Percentiles rank a stretch among this genome's conserved stretches.
phyloP scores from a whole-genome alignment of 2,329 filamentous ascomycete species.

The Acrodontium crateriforme region DNA sequence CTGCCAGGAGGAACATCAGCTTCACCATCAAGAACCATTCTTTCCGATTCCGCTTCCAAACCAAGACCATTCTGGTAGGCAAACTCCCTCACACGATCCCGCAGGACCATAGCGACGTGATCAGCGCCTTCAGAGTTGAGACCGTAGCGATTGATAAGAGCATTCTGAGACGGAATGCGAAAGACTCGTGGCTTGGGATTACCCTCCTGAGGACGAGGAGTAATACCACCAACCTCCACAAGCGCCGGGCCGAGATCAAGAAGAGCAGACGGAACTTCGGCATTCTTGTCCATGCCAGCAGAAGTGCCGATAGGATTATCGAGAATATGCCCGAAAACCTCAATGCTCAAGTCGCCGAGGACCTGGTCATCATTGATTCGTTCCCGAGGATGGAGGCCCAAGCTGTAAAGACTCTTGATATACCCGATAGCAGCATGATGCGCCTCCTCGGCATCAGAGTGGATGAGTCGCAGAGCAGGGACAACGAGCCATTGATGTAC shows the following conservation, averaged over 20 bases:
- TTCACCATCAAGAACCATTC: conserved; percentile 61
- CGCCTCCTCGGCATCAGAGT: conserved; percentile 77
- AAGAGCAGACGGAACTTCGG: conserved; percentile 70
- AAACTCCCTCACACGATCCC: conserved; percentile 64
- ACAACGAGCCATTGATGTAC: conserved; percentile 41
- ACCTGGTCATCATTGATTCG: conserved; percentile 46
- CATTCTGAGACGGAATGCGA: conserved; percentile 67
- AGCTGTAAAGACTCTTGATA: conserved; percentile 57
- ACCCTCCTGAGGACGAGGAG: conserved; percentile 71
- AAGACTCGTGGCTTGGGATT: conserved; percentile 85
- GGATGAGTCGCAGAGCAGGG: conserved; percentile 49
- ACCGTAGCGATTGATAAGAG: conserved; percentile 89
- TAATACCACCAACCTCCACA: conserved; percentile 86
- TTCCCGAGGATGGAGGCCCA: conserved; percentile 72
- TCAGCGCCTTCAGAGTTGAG: conserved; percentile 88
- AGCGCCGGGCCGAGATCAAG: conserved; percentile 74
- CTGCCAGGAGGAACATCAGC: conserved; percentile 71
- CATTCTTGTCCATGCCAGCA: conserved; percentile 92
- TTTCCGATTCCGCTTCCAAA: conserved; percentile 47
- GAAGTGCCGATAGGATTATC: conserved; percentile 86
- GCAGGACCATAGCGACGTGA: conserved; percentile 63
- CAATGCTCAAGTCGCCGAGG: conserved; percentile 38
- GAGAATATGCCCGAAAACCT: conserved; percentile 65
- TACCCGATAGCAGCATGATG: conserved; percentile 63
- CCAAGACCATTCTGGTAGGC: conserved; percentile 58